Conservation (phyloP, 148 eudicot species). For the Pharnaceum exiguum region DNA sequence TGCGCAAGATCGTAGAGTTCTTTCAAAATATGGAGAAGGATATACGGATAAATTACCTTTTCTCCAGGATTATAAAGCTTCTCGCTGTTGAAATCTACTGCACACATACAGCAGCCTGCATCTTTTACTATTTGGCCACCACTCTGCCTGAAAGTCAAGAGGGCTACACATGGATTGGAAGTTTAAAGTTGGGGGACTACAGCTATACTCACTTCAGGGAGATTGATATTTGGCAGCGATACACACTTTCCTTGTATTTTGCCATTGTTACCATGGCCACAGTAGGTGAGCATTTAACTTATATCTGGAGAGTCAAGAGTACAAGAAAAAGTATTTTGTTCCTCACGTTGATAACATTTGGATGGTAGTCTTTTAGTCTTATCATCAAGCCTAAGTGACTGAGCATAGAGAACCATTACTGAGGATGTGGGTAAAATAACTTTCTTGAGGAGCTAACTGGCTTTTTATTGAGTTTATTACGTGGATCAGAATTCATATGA, state of each 20-base stretch:
- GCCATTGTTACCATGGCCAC: slow-evolving; percentile 96
- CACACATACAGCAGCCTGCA: slow-evolving; percentile 97
- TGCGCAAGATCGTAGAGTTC: slow-evolving; percentile 49
- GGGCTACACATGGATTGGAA: slow-evolving; percentile 97
- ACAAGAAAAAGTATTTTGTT: neutral
- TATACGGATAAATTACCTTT: slow-evolving; percentile 73
- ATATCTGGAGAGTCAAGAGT: neutral
- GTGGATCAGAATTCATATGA: no score
- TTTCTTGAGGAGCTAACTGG: no score
- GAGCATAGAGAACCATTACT: no score
- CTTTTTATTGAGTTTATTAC: no score
- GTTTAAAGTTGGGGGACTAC: slow-evolving; percentile 75
- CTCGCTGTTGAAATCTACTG: slow-evolving; percentile 81
- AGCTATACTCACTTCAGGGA: slow-evolving; percentile 77
- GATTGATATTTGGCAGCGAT: slow-evolving; percentile 73
- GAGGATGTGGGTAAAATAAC: no score
- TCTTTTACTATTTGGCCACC: slow-evolving; percentile 87
- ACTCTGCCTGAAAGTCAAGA: slow-evolving; percentile 67
- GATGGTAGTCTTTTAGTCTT: no score
- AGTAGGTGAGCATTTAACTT: slow-evolving; percentile 57
- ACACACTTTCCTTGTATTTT: slow-evolving; percentile 77
- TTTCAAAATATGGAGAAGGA: slow-evolving; percentile 81
- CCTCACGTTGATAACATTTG: no score
- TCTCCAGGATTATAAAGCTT: slow-evolving; percentile 78
- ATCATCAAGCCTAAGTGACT: no score